phyloP scores from a whole-genome alignment of 2,329 filamentous ascomycete genomes.

The Colletotrichum gloeosporioides region DNA sequence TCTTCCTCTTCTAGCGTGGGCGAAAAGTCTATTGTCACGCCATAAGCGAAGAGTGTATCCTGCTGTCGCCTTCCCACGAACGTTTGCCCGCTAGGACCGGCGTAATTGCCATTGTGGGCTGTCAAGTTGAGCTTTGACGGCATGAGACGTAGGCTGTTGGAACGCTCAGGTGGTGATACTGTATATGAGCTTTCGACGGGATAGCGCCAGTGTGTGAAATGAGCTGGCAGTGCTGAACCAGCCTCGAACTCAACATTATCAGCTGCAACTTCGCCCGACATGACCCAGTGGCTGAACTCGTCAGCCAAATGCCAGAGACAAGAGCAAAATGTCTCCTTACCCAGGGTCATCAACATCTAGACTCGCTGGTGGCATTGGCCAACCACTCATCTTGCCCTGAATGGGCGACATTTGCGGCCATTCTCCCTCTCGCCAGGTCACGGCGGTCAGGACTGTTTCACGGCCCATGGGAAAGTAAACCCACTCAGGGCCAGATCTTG shows the following conservation, averaged over 20 bases:
- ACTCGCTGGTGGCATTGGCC: slow-evolving; percentile 37
- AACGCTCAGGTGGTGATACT: slow-evolving; percentile 46
- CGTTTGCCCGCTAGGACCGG: slow-evolving; percentile 32
- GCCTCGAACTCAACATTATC: slow-evolving; percentile 53
- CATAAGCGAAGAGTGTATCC: slow-evolving; percentile 58
- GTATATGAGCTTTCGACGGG: slow-evolving; percentile 51
- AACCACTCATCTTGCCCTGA: slow-evolving; percentile 37
- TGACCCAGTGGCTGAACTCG: slow-evolving; percentile 30
- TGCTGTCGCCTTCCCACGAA: slow-evolving; percentile 61
- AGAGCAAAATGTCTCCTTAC: slow-evolving; percentile 27
- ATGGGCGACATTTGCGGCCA: slow-evolving; percentile 35
- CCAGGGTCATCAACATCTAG: slow-evolving; percentile 36
- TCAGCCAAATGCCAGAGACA: neutral
- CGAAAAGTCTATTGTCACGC: slow-evolving; percentile 48
- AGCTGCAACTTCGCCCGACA: slow-evolving; percentile 29
- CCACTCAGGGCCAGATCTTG: slow-evolving; percentile 42
- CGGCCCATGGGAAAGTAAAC: slow-evolving; percentile 46
- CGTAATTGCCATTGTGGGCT: slow-evolving; percentile 50
- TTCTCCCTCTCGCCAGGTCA: slow-evolving; percentile 37
- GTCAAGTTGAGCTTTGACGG: slow-evolving; percentile 60
- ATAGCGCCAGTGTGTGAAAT: slow-evolving; percentile 63
- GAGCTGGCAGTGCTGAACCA: slow-evolving; percentile 48
- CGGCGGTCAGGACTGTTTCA: slow-evolving; percentile 44
- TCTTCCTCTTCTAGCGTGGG: slow-evolving; percentile 47
- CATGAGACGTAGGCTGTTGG: slow-evolving; percentile 48